Evolutionary conservation across 2,329 filamentous ascomycete species (phyloP).

Genomic region (Aspergillus nomiae): DNA sequence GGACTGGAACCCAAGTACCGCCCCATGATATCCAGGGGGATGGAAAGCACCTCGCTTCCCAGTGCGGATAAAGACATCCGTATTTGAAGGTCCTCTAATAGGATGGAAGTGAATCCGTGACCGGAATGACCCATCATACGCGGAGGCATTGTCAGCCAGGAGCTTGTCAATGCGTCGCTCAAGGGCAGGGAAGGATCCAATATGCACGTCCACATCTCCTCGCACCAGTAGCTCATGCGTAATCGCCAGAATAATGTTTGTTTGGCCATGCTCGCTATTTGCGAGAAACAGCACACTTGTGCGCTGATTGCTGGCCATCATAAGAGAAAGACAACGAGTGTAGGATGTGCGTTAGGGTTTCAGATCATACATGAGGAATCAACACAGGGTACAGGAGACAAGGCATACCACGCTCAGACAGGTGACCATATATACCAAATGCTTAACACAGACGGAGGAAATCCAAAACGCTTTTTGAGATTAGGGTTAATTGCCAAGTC

Average conservation of each 20-base stretch:
- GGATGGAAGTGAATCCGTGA: conserved; percentile 35
- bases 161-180: conserved; percentile 34
- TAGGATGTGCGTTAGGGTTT: too few relatives aligned
- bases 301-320: conserved; percentile 16
- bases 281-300: conserved; percentile 46
- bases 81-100: conserved; percentile 34
- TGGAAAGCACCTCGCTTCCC: conserved; percentile 31
- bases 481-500: not conserved
- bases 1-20: conserved; percentile 35
- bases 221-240: conserved; percentile 43
- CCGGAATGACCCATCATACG: conserved; percentile 21
- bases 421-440: not conserved
- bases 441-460: not conserved
- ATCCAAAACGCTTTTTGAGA: not conserved
- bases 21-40: conserved; percentile 37
- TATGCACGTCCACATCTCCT: conserved; percentile 45
- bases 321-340: not conserved
- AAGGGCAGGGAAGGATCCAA: conserved; percentile 47
- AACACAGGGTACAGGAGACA: not conserved
- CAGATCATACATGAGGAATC: not conserved
- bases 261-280: conserved; percentile 50
- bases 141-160: conserved; percentile 22
- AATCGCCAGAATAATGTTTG: conserved; percentile 50
- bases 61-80: conserved; percentile 36
- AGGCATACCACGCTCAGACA: not conserved